Evolutionary conservation across 2,329 filamentous ascomycete species (phyloP), one percentile per base, ranked within the genome.

Genomic region (Zymoseptoria ardabiliae): DNA sequence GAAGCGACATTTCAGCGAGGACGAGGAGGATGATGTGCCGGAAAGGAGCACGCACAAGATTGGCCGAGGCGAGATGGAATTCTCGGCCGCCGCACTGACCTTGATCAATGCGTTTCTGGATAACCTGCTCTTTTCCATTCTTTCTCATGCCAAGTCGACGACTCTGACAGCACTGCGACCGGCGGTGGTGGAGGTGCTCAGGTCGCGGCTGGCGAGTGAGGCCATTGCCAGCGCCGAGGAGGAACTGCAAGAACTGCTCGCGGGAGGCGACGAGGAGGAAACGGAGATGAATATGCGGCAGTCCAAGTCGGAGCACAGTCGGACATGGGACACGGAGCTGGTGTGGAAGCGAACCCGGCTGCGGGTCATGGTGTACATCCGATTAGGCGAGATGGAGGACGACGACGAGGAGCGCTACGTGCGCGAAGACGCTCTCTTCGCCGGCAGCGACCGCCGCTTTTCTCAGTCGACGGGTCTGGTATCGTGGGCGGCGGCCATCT

Each of bases 361-460:
- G 68, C 85, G 94, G 61, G 96, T 94, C 73, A 99, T 99, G 94
- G 93, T 99, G 21, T 97, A 97, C 73, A 97, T 92, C 8, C 92
- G 94, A 8, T 79, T 99, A 6, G 94, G 94, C 51, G 93, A 99
- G 71, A 86, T 99, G 82, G 95, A 99, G 74, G 94, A 99, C 76
- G 92, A 97, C 66, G 94, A 99, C 65, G 94, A 97, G 73, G 93
- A 97, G 70, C 85, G 86, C 55, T 90, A 90, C 70, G 89, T 95
- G 71, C 86, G 91, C 64, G 85, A 91, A 68, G 91, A 94, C 59
- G 84, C 89, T 49, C 79, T 93, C 10, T 76, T 78, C 50, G 83
- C 85, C 45, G 78, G 81, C 53, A 79, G 80, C 56, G 84, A 86
- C 60, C 78, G 82, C 41, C 75, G 82, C 41, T 84, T 85, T 54